These are phyloP conservation scores for Xylariaceae sp. DNA, from an alignment of 2,329 filamentous ascomycete species.

Conservation along the genomic window DNA sequence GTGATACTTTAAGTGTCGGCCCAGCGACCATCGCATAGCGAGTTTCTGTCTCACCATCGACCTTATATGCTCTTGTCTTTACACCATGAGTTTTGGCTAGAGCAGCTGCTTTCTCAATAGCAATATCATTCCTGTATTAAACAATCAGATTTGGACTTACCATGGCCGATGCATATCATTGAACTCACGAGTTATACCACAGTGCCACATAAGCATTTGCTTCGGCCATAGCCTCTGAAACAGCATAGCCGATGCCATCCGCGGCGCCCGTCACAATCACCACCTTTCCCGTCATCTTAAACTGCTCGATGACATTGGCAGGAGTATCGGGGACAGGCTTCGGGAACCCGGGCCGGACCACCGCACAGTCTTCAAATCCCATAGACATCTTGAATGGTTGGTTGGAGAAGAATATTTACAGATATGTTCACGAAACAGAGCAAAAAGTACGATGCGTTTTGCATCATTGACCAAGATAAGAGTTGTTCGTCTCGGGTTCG, in stretches of 20 bases:
- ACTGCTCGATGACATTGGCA: slow-evolving; percentile 16
- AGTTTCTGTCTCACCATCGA: slow-evolving; percentile 10
- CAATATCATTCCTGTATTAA: slow-evolving; percentile 14
- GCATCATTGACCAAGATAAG: too few species aligned
- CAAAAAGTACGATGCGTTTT: too few species aligned
- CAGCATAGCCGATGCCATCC: slow-evolving; percentile 19
- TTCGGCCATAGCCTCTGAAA: slow-evolving; percentile 18
- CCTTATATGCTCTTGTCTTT: slow-evolving; percentile 13
- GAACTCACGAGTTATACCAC: slow-evolving; percentile 20
- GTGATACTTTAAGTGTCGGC: slow-evolving; percentile 1
- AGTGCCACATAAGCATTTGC: slow-evolving; percentile 16
- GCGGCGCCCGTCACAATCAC: slow-evolving; percentile 19
- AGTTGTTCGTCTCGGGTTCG: too few species aligned
- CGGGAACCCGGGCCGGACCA: slow-evolving; percentile 17
- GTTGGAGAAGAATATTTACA: too few species aligned
- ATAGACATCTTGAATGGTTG: slow-evolving; percentile 17
- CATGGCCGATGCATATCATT: background rate
- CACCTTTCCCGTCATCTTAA: slow-evolving; percentile 18
- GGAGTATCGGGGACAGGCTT: slow-evolving; percentile 15
- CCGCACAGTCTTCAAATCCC: slow-evolving; percentile 17
- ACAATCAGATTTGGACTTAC: background rate
- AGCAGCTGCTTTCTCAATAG: slow-evolving; percentile 11
- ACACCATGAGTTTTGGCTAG: slow-evolving; percentile 12
- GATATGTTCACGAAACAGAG: too few species aligned
- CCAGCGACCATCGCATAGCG: background rate